Evolutionary conservation across 2,329 filamentous ascomycete genomes (phyloP), one percentile per base, ranked within the genome.

Genomic region (Colletotrichum theobromicola): DNA sequence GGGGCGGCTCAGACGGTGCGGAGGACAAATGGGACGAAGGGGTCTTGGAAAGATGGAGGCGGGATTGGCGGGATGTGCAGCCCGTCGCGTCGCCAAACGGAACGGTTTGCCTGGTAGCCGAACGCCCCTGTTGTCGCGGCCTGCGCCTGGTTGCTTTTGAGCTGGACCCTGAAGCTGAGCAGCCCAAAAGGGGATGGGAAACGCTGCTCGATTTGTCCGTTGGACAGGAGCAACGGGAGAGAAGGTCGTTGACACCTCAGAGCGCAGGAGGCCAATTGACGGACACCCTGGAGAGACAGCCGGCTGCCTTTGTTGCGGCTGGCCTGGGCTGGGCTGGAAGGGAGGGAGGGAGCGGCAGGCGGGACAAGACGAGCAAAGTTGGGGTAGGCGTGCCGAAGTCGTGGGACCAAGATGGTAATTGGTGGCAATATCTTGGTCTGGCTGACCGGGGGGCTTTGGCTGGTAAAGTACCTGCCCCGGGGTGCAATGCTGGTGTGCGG

Each of bases 121-220:
- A 67, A 72, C 35, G 57, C 57, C 72, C 68, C 72, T 67, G 68
- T 62, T 63, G 30, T 12, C 63, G 62, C 72, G 28, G 30, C 72
- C 68, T 63, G 68, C 46, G 68, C 42, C 55, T 74, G 63, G 32
- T 62, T 58, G 34, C 32, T 46, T 67, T 57, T 42, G 60, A 72
- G 72, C 57, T 63, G 72, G 72, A 74, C 68, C 72, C 72, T 74
- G 68, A 67, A 72, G 62, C 68, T 67, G 37, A 67, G 26, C 55
- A 62, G 32, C 67, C 68, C 42, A 60, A 74, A 61, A n/a, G 13
- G 62, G 72, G 37, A 73, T 50, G 37, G 57, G 46, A 37, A 46
- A 15, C n/a, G 42, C 46, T 21, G 57, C 65, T 72, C 57, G 46
- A 62, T 58, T 57, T 57, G 50, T 50, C 53, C 71, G 46, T 42